Evolutionary conservation across 768 basidiomycete species (phyloP).

Genomic region (Tylopilus sp.): DNA sequence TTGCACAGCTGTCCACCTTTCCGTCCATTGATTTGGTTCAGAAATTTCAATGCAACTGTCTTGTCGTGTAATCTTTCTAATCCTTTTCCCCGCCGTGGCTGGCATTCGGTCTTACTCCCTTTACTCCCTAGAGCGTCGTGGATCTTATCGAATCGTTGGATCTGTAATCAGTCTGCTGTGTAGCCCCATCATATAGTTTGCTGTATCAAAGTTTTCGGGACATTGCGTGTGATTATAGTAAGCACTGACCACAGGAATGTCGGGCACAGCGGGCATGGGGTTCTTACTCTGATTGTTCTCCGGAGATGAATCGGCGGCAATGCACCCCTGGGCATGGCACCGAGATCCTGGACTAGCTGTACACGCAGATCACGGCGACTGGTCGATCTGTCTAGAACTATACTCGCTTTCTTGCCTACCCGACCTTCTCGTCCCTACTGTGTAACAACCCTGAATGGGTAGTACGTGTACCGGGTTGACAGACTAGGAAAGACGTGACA

Average conservation of each 20-base stretch:
- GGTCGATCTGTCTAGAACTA: background rate
- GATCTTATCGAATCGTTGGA: background rate
- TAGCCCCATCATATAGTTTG: background rate
- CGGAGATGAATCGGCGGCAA: too few relatives aligned
- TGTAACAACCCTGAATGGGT: too few relatives aligned
- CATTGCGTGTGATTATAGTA: background rate
- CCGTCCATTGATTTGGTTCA: conserved; percentile 3
- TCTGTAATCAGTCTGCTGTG: conserved; percentile 5
- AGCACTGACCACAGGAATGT: background rate
- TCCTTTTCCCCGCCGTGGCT: background rate
- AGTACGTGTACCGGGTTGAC: too few relatives aligned
- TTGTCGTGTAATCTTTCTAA: background rate
- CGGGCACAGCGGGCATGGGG: background rate
- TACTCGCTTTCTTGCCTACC: background rate
- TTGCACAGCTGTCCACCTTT: background rate
- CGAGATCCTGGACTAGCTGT: background rate
- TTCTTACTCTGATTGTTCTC: background rate
- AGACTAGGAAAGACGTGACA: too few relatives aligned
- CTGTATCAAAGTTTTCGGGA: background rate
- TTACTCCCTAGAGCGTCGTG: background rate
- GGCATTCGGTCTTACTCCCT: background rate
- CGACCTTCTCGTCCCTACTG: too few relatives aligned
- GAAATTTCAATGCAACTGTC: conserved; percentile 6
- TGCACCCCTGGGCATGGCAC: background rate
- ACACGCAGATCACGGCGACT: background rate